Base-by-base conservation (phyloP, 1,284 basidiomycete genomes). In the Leccinum pachyderme region DNA sequence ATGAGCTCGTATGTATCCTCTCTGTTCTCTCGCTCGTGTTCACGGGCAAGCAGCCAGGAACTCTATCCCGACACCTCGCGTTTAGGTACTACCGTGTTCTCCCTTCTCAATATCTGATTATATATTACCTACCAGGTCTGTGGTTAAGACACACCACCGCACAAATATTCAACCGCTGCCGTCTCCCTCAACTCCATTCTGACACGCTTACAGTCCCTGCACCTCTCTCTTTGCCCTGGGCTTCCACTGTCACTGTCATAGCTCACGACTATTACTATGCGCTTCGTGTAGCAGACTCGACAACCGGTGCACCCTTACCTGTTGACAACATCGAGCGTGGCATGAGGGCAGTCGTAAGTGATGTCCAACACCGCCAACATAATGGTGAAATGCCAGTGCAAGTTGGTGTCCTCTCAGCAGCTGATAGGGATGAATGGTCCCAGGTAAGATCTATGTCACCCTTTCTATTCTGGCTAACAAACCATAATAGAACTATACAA, bases 341-440 rank as follows among this genome's bases (percentile, higher is more conserved):
- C 9, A 71, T 98, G 33, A 78, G 80, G 61, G 79, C 79, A 2
- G 82, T 90, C 9, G 86, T 92, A 0, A 66, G 75, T 6, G 95
- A 98, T 68, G 93, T 86, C 0, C 73, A 79, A 43, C 63, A 60
- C 39, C 78, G 87, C 47, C 73, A 81, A 22, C 73, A 73, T 3
- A 67, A 59, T 0, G 85, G 84, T 15, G 86, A 92, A 59, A 69
- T 64, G 29, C 75, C 86, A 1, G 65, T 81, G 1, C 77, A 82
- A 39, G 77, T 98, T 6, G 87, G 91, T 13, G 78, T 89, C 2
- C 76, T 98, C 54, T 91, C 85, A 45, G 84, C 87, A 2, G 93
- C 95, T 66, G 79, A 89, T 41, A 79, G 95, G 60, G 92, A 97
- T 72, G 77, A 70, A 11, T 98, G 95, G 95, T 82, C 91, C 15